These are phyloP conservation scores for Eucalyptus marginata DNA, from an alignment of 345 rosid genomes.

Conservation along the genomic window DNA sequence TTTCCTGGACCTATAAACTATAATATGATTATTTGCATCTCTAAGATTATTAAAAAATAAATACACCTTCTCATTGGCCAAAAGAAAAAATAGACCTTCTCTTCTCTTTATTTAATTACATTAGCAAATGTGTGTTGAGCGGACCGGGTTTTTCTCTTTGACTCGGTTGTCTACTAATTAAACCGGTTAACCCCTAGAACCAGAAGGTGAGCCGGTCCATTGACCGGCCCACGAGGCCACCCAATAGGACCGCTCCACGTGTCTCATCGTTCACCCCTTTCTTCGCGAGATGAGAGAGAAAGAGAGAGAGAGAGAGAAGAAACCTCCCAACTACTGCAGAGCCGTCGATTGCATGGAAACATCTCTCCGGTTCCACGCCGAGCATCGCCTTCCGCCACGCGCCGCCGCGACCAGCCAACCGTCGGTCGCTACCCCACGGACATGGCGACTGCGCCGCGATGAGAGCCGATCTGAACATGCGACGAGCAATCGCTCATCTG, in stretches of 20 bases:
- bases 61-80: no score
- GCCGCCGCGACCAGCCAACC: background rate
- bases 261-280: background rate
- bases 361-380: background rate
- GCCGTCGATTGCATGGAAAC: constrained; percentile 5
- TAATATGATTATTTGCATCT: no score
- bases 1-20: no score
- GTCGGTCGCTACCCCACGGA: background rate
- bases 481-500: background rate
- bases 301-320: background rate
- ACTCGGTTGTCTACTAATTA: background rate
- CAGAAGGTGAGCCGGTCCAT: background rate
- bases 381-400: background rate
- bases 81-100: no score
- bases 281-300: background rate
- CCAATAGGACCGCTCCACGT: background rate
- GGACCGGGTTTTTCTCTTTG: background rate
- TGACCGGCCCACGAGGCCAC: background rate
- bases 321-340: background rate
- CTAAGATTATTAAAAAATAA: no score
- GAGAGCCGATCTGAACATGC: background rate
- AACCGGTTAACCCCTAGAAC: background rate
- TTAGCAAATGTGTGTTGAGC: no score
- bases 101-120: no score
- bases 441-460: background rate